phyloP scores from a whole-genome alignment of 208 protist species.

The Trypanosomatidae sp. region DNA sequence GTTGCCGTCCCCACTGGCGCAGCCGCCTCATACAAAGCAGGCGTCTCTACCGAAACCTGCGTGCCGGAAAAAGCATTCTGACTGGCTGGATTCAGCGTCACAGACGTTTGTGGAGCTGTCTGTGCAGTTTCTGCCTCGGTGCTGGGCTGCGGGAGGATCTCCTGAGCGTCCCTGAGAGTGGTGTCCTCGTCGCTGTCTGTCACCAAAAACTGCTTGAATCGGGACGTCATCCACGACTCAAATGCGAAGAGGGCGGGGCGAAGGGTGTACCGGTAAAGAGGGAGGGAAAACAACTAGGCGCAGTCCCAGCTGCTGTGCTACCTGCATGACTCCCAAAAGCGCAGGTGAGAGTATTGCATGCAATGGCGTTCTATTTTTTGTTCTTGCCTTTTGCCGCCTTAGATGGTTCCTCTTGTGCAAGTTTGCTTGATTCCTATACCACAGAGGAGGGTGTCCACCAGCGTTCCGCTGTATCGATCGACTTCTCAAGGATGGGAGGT shows the following conservation, averaged over 20 bases:
- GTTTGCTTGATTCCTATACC: neutral
- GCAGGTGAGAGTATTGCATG: neutral
- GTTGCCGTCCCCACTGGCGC: neutral
- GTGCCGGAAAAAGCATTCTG: neutral
- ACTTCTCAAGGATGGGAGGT: neutral
- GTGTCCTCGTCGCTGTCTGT: constrained; percentile 62
- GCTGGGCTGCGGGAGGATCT: constrained; percentile 18
- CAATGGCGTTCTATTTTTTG: neutral
- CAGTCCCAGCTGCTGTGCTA: neutral
- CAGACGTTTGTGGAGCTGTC: constrained; percentile 13
- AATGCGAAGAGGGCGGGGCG: neutral
- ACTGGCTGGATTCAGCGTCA: constrained; percentile 1
- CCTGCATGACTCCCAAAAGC: neutral
- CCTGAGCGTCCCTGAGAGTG: constrained; percentile 20
- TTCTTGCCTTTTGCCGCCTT: no score
- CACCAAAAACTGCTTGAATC: constrained; percentile 49
- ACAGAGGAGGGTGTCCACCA: neutral
- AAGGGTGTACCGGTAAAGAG: neutral
- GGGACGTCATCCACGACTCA: constrained; percentile 10
- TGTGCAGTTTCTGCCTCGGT: constrained; percentile 29
- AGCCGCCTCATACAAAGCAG: neutral
- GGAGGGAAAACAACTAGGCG: neutral
- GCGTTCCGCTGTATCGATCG: neutral
- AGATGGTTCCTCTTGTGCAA: neutral
- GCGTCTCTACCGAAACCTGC: neutral